Base-by-base conservation (phyloP, 2,329 filamentous ascomycete species). In the Aureobasidium pullulans region DNA sequence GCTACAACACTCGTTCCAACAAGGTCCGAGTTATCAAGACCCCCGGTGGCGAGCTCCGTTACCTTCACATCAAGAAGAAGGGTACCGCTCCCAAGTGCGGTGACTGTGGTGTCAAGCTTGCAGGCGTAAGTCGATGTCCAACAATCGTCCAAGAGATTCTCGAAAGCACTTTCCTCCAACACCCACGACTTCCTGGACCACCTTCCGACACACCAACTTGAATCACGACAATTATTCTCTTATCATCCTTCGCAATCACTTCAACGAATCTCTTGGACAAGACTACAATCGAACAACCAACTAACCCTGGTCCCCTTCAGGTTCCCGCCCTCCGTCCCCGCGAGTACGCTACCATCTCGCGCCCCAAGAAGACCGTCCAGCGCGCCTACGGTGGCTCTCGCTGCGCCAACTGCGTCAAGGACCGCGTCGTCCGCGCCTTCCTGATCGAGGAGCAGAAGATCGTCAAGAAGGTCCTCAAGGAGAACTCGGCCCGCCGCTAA, bases 371-470 rank as follows among this genome's bases (percentile, higher is more conserved):
- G 90, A 96, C 90, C 73, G 94, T 99, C 77, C 90, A 94, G 83
- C 91, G 94, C 73, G 92, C 94, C 74, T 99, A 99, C 79, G 92
- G 94, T 78, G 94, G 94, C 75, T 96, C 92, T 73, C 90, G 94
- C 85, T 99, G 94, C 84, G 91, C 89, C 76, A 94, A 90, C 85
- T 99, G 94, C 80, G 94, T 99, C 71, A 92, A 93, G 79, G 94
- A 99, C 84, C 89, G 94, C 72, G 90, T 99, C 70, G 90, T 96
- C 71, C 90, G 94, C 71, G 94, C 94, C 66, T 99, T 99, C 88
- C 82, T 99, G 78, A 97, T 99, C 69, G 95, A 99, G 84, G 94
- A 99, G 87, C 94, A 99, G 85, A 99, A 99, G 90, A 97, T 99
- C 73, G 94, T 99, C 81, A 99, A 99, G 91, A 99, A 99, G 90